A percentile compares a stretch with the other conserved stretches of the same genome.
phyloP scores from a whole-genome alignment of 2,329 filamentous ascomycete genomes.

The Dendryphion nanum region DNA sequence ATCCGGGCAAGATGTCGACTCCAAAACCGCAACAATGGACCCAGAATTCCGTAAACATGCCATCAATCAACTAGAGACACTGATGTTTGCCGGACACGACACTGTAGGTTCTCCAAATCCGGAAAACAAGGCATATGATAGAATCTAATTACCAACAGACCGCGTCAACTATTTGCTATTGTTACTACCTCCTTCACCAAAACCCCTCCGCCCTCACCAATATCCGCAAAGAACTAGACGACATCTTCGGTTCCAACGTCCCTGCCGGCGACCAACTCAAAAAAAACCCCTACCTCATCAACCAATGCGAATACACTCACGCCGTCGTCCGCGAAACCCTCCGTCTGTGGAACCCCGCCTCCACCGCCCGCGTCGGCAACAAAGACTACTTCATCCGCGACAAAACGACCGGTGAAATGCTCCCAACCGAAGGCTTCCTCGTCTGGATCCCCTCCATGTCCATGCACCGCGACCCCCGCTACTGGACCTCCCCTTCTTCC shows the following conservation, averaged over 20 bases:
- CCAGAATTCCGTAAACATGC: conserved; percentile 19
- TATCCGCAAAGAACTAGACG: conserved; percentile 28
- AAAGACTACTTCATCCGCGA: conserved; percentile 15
- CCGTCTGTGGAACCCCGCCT: conserved; percentile 29
- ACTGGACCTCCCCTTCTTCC: conserved; percentile 13
- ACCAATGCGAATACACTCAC: conserved; percentile 27
- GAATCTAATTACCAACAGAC: too few relatives aligned
- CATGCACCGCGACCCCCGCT: conserved; percentile 12
- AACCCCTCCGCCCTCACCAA: conserved; percentile 16
- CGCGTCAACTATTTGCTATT: conserved; percentile 29
- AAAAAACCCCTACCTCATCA: conserved; percentile 23
- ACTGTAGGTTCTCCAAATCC: too few relatives aligned
- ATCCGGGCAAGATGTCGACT: conserved; percentile 12
- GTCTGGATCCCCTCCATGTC: conserved; percentile 7
- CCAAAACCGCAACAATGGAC: conserved; percentile 15
- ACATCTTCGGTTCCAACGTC: conserved; percentile 21
- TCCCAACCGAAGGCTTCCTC: conserved; percentile 15
- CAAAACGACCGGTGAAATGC: conserved; percentile 16
- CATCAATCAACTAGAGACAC: conserved; percentile 22
- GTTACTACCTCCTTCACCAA: conserved; percentile 20
- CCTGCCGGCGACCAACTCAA: conserved; percentile 15
- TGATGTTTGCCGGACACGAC: conserved; percentile 19
- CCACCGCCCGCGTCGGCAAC: conserved; percentile 20
- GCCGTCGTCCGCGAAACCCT: conserved; percentile 35
- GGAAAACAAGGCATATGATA: too few relatives aligned